Evolutionary conservation across 2,329 filamentous ascomycete species (phyloP), one percentile per base, ranked within the genome.

Genomic region (Lasiodiplodia sp.): DNA sequence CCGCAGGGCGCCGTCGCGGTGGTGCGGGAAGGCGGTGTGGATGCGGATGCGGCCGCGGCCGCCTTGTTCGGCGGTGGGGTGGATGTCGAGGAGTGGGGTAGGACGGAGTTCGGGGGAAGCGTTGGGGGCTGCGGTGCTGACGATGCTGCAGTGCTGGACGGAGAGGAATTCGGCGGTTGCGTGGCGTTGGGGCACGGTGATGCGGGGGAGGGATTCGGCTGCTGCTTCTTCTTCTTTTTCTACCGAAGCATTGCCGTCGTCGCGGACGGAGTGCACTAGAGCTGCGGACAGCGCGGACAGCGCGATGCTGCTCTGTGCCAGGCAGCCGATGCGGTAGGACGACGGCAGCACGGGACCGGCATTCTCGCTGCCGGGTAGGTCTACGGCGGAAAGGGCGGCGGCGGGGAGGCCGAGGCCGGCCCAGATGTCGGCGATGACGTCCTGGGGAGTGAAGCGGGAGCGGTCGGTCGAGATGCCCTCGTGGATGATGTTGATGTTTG

Each of bases 1-100:
- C 2, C 74, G 69, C 3, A 85, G 74, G 0, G 82, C 80, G 3
- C 82, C 83, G 2, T 77, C 34, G 0, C 81, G 79, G 69, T 89
- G 86, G 63, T 87, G 82, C 0, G 82, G 79, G 67, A 88, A 88
- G 0, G 74, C 74, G 66, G 88, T 86, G 70, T 89, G 87, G 56
- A 88, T 82, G 2, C 86, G 81, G 2, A 89, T 82, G 62, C 85
- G 78, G 1, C 86, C 86, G 62, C 85, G 78, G 1, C 86, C 86
- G 69, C 14, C 3, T 4, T 14, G 3, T 28, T 88, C 86, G 0
- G 75, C 74, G 0, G 86, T 83, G 65, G 78, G 79, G 72, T 89
- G 82, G 0, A 88, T 72, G 0, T 86, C 87, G 2, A 86, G 85
- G 3, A 88, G 3, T 4, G 80, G 0, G 79, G 75, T 70, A 7